Percentiles rank a stretch among this genome's conserved stretches.
These are phyloP conservation scores for Starmera quercuum DNA, from an alignment of 805 yeast species.

Conservation along the genomic window DNA sequence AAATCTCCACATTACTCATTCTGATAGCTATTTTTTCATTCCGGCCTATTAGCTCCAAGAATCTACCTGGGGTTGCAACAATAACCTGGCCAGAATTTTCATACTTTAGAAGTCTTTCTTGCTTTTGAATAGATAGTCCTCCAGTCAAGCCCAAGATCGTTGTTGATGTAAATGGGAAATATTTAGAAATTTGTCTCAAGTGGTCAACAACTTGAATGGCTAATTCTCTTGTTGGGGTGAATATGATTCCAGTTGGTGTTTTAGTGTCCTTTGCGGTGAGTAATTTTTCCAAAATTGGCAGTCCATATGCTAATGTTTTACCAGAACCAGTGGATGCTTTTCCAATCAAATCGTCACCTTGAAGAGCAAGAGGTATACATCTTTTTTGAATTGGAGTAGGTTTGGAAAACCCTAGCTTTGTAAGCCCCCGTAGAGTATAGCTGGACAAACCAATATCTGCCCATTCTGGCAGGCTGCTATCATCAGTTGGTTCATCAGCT, in stretches of 20 bases:
- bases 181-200: constrained; percentile 46
- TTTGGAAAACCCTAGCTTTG: constrained; percentile 43
- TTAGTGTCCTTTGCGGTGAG: constrained; percentile 22
- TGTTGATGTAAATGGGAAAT: constrained; percentile 41
- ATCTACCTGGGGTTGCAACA: constrained; percentile 95
- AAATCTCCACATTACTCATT: constrained; percentile 35
- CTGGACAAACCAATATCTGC: constrained; percentile 37
- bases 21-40: constrained; percentile 33
- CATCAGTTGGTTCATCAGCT: constrained; percentile 25
- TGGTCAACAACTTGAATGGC: constrained; percentile 92
- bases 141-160: constrained; percentile 83
- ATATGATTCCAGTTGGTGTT: constrained; percentile 67
- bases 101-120: constrained; percentile 66
- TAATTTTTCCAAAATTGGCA: constrained; percentile 76
- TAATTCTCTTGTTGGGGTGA: constrained; percentile 94
- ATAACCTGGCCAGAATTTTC: constrained; percentile 64
- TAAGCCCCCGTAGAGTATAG: constrained; percentile 55
- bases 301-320: constrained; percentile 91
- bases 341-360: constrained; percentile 81
- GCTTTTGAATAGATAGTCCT: constrained; percentile 91
- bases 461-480: constrained; percentile 58
- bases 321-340: constrained; percentile 98
- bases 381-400: constrained; percentile 84
- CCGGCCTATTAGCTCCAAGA: constrained; percentile 71
- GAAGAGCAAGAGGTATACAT: constrained; percentile 66